Evolutionary conservation across 495 filamentous ascomycete species (phyloP), one percentile per base, ranked within the genome.

Genomic region (Penicillium pancosmium): DNA sequence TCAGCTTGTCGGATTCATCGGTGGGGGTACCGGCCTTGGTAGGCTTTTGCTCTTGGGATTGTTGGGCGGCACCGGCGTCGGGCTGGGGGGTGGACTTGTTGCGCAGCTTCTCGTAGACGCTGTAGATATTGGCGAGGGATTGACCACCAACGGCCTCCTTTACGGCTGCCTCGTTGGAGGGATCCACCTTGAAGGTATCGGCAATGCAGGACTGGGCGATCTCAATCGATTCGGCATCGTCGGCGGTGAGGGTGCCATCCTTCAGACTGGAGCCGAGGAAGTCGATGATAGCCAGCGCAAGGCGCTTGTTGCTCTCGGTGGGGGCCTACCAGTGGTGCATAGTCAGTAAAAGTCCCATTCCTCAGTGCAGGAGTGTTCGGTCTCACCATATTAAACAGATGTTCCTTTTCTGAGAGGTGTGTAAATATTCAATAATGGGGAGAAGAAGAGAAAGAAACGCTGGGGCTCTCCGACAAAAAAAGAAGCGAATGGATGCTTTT

Each of bases 221-320:
- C 64, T 98, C 93, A 69, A 98, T 89, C 51, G 86, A 90, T 70
- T 98, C 94, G 58, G 85, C 81, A 70, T 98, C 94, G 50, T 98
- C 95, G 63, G 86, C 68, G 16, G 86, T 82, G 38, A 98, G 83
- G 31, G 92, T 94, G 64, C 93, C 93, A 65, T 98, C 94, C 57
- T 85, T 92, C 60, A 91, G 78, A 55, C 91, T 96, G 63, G 84
- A 86, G 55, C 82, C 83, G 31, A 98, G 87, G 82, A 97, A 98
- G 77, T 97, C 91, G 78, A 95, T 89, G 74, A 98, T 92, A 65
- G 95, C 92, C 70, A 98, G 90, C 67, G 94, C 95, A 57, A 98
- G 86, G 76, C 93, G 91, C 81, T 98, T 95, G 78, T 97, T 96
- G 59, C 92, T 87, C 61, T 90, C 89, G 57, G 76, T 81, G 11